These are phyloP conservation scores for Monilinia fructicola DNA, from an alignment of 2,329 filamentous ascomycete genomes.

Conservation along the genomic window DNA sequence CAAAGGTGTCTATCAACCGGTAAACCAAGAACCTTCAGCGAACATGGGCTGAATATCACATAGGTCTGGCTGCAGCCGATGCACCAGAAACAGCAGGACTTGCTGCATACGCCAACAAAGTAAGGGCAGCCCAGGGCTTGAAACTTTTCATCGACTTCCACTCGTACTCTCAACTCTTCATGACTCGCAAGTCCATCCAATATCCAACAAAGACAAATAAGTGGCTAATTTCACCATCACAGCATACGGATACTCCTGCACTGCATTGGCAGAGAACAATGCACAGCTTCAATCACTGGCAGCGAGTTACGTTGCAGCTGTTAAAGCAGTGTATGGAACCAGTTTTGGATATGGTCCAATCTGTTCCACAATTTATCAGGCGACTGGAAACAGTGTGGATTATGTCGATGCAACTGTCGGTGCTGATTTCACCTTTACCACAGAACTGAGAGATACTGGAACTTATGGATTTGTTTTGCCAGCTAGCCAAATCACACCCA, in stretches of 20 bases:
- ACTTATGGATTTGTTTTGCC: constrained; percentile 51
- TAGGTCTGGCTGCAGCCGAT: constrained; percentile 46
- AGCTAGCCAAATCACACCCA: constrained; percentile 49
- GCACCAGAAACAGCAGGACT: constrained; percentile 54
- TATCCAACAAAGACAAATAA: not conserved
- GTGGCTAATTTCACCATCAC: constrained; percentile 1
- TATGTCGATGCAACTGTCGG: constrained; percentile 46
- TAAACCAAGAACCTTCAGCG: not conserved
- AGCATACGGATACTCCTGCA: constrained; percentile 61
- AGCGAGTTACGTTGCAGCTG: constrained; percentile 50
- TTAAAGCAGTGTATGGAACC: constrained; percentile 54
- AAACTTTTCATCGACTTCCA: constrained; percentile 66
- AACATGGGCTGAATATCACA: not conserved
- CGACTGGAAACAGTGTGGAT: constrained; percentile 48
- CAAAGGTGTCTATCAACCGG: constrained; percentile 36
- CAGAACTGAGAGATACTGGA: constrained; percentile 52
- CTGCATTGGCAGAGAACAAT: constrained; percentile 47
- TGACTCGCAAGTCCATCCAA: constrained; percentile 43
- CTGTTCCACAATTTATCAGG: constrained; percentile 62
- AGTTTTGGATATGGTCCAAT: constrained; percentile 47
- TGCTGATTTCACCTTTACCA: constrained; percentile 43
- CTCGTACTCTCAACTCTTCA: constrained; percentile 60
- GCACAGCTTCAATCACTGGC: constrained; percentile 52
- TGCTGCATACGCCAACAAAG: constrained; percentile 47
- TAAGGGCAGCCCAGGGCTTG: constrained; percentile 50